phyloP scores from a whole-genome alignment of 2,329 filamentous ascomycete species.

The Fonsecaea pedrosoi region DNA sequence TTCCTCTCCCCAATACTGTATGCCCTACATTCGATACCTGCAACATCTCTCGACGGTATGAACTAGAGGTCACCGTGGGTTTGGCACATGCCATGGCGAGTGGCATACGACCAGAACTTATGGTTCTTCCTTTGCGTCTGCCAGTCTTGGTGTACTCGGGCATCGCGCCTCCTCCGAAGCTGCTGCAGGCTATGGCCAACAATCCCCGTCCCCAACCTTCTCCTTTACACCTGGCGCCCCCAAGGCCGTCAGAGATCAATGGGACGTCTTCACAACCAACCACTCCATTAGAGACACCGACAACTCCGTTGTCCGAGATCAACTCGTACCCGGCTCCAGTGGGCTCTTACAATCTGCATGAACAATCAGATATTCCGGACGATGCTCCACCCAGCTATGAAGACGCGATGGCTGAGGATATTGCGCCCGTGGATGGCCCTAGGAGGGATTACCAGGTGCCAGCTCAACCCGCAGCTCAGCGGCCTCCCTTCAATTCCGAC shows the following conservation, averaged over 20 bases:
- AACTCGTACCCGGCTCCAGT: slow-evolving; percentile 27
- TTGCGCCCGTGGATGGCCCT: slow-evolving; percentile 75
- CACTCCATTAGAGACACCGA: slow-evolving; percentile 21
- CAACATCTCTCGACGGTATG: slow-evolving; percentile 82
- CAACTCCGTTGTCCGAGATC: slow-evolving; percentile 25
- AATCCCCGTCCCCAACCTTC: slow-evolving; percentile 42
- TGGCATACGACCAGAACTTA: slow-evolving; percentile 68
- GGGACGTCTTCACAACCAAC: slow-evolving; percentile 7
- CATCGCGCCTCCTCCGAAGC: slow-evolving; percentile 77
- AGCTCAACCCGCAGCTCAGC: slow-evolving; percentile 14
- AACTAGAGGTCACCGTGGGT: slow-evolving; percentile 81
- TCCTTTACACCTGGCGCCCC: slow-evolving; percentile 25
- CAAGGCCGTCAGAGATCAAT: slow-evolving; percentile 19
- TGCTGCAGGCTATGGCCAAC: slow-evolving; percentile 61
- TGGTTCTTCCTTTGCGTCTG: slow-evolving; percentile 79
- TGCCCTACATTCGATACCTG: slow-evolving; percentile 87
- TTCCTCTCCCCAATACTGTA: slow-evolving; percentile 80
- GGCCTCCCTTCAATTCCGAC: slow-evolving; percentile 36
- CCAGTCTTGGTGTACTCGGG: slow-evolving; percentile 85
- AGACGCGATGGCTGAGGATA: slow-evolving; percentile 81
- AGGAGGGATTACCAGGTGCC: slow-evolving; percentile 59
- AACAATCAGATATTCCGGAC: slow-evolving; percentile 50
- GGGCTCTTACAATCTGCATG: slow-evolving; percentile 18
- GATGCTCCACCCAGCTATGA: slow-evolving; percentile 95
- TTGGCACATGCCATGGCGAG: slow-evolving; percentile 72